A percentile compares a stretch with the other conserved stretches of the same genome.
phyloP scores from a whole-genome alignment of 2,329 filamentous ascomycete species.

The Nannizziopsis barbatae region DNA sequence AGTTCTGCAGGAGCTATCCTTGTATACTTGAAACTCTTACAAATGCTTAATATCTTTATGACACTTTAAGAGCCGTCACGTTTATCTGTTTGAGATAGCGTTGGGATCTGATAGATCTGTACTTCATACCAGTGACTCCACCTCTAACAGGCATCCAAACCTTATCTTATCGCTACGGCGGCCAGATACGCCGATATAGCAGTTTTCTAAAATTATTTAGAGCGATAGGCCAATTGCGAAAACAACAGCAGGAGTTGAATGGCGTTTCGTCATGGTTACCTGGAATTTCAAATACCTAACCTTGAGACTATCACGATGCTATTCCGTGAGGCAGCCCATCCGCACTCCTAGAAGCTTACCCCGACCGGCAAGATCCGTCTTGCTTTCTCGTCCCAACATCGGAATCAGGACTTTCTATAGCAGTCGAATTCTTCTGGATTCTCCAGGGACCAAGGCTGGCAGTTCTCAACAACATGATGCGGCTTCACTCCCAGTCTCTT shows the following conservation, averaged over 20 bases:
- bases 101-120: too few species aligned
- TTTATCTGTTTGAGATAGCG: too few species aligned
- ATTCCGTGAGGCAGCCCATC: neutral
- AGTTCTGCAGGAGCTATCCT: neutral
- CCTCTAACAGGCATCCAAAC: neutral
- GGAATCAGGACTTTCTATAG: neutral
- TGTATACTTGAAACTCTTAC: too few species aligned
- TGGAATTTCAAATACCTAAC: neutral
- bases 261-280: constrained; percentile 1
- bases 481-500: constrained; percentile 39
- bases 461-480: neutral
- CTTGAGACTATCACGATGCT: neutral
- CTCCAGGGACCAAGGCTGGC: neutral
- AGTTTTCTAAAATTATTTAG: neutral
- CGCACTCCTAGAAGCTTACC: neutral
- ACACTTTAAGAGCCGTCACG: too few species aligned
- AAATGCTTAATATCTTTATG: neutral
- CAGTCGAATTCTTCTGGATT: neutral
- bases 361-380: too few species aligned
- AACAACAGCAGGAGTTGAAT: neutral
- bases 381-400: neutral
- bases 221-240: neutral
- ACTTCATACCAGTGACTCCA: too few species aligned
- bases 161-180: constrained; percentile 2
- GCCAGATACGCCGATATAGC: neutral